phyloP scores from a whole-genome alignment of 257 asterid species.

The Solanum raphanifolium region DNA sequence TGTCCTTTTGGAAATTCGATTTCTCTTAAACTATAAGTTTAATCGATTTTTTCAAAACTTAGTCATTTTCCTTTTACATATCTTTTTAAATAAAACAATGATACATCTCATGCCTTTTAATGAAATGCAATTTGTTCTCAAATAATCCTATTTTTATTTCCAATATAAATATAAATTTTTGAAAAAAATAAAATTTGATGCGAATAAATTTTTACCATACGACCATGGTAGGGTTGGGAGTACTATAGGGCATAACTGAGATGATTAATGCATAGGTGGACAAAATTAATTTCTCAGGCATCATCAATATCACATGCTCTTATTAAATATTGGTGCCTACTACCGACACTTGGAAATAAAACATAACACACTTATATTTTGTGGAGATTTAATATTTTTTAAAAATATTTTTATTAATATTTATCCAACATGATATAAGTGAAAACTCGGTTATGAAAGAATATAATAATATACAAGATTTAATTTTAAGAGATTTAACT shows the following conservation, averaged over 20 bases:
- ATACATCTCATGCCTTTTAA: neutral
- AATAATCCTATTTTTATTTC: too few relatives aligned
- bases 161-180: too few relatives aligned
- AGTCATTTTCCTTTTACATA: too few relatives aligned
- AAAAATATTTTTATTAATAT: too few relatives aligned
- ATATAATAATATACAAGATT: neutral
- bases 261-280: neutral
- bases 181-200: neutral
- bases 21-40: too few relatives aligned
- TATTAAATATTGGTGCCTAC: neutral
- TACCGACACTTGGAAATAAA: neutral
- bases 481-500: neutral
- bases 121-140: neutral
- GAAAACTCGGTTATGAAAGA: neutral
- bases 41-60: too few relatives aligned
- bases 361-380: neutral
- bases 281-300: neutral
- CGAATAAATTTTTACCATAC: neutral
- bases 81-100: too few relatives aligned
- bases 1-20: too few relatives aligned
- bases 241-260: neutral
- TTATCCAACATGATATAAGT: too few relatives aligned
- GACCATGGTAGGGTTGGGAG: too few relatives aligned
- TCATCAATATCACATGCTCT: neutral
- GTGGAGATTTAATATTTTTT: too few relatives aligned